Conservation (phyloP, 2,329 filamentous ascomycete genomes). For the Aspergillus phoenicis region DNA sequence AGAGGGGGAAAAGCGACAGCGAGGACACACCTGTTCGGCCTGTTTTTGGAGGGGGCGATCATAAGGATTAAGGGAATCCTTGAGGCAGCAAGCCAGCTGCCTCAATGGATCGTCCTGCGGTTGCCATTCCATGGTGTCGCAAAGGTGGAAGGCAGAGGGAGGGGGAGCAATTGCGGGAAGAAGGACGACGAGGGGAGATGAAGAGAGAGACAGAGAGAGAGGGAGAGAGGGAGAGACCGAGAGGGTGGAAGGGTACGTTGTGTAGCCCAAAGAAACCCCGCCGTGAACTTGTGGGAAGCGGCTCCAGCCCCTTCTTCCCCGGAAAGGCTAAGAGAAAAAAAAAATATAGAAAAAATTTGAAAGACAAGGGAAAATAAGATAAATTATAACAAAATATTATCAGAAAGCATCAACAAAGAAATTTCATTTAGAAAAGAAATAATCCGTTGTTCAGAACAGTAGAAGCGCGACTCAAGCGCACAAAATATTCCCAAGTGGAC, state of each 20-base stretch:
- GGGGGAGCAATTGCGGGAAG: conserved; percentile 14
- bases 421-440: background rate
- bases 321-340: conserved; percentile 6
- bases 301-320: conserved; percentile 21
- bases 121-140: conserved; percentile 78
- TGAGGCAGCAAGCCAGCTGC: conserved; percentile 86
- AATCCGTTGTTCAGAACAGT: background rate
- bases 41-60: conserved; percentile 81
- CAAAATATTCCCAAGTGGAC: conserved; percentile 1
- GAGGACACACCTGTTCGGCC: conserved; percentile 74
- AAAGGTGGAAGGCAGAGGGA: conserved; percentile 2
- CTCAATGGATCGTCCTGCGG: conserved; percentile 81
- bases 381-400: background rate
- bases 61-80: conserved; percentile 86
- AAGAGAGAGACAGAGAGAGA: conserved; percentile 7
- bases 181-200: conserved; percentile 12
- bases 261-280: conserved; percentile 27
- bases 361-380: background rate
- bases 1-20: conserved; percentile 5
- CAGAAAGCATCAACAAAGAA: background rate
- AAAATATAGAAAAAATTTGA: background rate
- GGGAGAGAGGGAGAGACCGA: conserved; percentile 13
- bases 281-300: conserved; percentile 22
- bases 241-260: conserved; percentile 10
- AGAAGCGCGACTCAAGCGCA: background rate